phyloP scores from a whole-genome alignment of 2,329 filamentous ascomycete species.

The Aureobasidium pullulans region DNA sequence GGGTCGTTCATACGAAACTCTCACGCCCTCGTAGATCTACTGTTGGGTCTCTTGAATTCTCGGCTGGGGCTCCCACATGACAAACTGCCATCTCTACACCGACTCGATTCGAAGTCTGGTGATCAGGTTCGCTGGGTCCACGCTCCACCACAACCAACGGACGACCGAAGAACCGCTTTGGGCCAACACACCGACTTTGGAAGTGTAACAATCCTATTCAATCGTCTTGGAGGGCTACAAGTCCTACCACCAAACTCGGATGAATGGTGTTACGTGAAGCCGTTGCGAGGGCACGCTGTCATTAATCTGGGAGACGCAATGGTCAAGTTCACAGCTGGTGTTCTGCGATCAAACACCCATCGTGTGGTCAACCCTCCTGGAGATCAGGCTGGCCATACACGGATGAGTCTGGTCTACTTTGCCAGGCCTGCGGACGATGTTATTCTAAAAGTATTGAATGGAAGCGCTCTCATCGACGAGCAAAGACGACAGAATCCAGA shows the following conservation, averaged over 20 bases:
- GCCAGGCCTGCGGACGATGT: slow-evolving; percentile 17
- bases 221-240: slow-evolving; percentile 49
- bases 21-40: slow-evolving; percentile 38
- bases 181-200: slow-evolving; percentile 53
- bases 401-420: slow-evolving; percentile 18
- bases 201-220: slow-evolving; percentile 49
- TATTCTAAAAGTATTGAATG: slow-evolving; percentile 25
- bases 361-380: slow-evolving; percentile 17
- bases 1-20: slow-evolving; percentile 38
- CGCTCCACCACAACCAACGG: slow-evolving; percentile 39
- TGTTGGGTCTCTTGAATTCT: slow-evolving; percentile 39
- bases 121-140: slow-evolving; percentile 50
- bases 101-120: slow-evolving; percentile 35
- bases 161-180: slow-evolving; percentile 37
- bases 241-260: slow-evolving; percentile 30
- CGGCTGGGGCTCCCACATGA: slow-evolving; percentile 36
- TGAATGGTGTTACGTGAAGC: slow-evolving; percentile 47
- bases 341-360: slow-evolving; percentile 29
- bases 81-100: slow-evolving; percentile 41
- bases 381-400: slow-evolving; percentile 17
- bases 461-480: slow-evolving; percentile 24
- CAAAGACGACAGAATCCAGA: slow-evolving; percentile 16
- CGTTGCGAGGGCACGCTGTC: slow-evolving; percentile 41
- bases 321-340: slow-evolving; percentile 37
- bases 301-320: slow-evolving; percentile 44